Conservation (phyloP, 2,329 filamentous ascomycete species). For the Colletotrichum viniferum region DNA sequence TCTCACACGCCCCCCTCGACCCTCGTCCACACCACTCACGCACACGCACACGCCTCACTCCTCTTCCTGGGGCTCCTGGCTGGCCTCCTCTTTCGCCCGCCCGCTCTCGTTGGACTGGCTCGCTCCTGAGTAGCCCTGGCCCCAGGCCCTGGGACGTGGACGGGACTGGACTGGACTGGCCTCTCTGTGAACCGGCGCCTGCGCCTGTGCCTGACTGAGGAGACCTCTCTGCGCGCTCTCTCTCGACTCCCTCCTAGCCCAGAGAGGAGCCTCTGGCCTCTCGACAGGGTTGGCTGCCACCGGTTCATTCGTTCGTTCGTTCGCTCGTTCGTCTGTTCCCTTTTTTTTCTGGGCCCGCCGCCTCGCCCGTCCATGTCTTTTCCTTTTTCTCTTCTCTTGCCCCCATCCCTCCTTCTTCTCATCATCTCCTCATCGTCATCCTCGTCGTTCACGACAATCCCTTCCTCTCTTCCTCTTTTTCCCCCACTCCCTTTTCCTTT, state of each 20-base stretch:
- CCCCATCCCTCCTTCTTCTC: slow-evolving; percentile 36
- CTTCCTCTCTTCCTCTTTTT: slow-evolving; percentile 38
- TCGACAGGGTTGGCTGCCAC: slow-evolving; percentile 13
- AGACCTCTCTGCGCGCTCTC: background rate
- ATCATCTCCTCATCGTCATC: slow-evolving; percentile 37
- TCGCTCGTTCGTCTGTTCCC: slow-evolving; percentile 12
- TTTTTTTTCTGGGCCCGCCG: slow-evolving; percentile 15
- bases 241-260: background rate
- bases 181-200: background rate
- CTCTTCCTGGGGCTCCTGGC: background rate
- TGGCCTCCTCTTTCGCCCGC: background rate
- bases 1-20: background rate
- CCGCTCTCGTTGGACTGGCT: background rate
- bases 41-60: slow-evolving; percentile 5
- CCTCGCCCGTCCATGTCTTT: slow-evolving; percentile 26
- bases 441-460: slow-evolving; percentile 38
- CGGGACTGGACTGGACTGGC: background rate
- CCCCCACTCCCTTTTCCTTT: slow-evolving; percentile 42
- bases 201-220: background rate
- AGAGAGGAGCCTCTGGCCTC: background rate
- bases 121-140: background rate
- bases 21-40: background rate
- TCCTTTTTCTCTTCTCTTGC: slow-evolving; percentile 28
- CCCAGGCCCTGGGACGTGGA: background rate
- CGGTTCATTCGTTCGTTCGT: slow-evolving; percentile 2